Conservation (phyloP, 164 flowering plant species). For the Annona cherimola region DNA sequence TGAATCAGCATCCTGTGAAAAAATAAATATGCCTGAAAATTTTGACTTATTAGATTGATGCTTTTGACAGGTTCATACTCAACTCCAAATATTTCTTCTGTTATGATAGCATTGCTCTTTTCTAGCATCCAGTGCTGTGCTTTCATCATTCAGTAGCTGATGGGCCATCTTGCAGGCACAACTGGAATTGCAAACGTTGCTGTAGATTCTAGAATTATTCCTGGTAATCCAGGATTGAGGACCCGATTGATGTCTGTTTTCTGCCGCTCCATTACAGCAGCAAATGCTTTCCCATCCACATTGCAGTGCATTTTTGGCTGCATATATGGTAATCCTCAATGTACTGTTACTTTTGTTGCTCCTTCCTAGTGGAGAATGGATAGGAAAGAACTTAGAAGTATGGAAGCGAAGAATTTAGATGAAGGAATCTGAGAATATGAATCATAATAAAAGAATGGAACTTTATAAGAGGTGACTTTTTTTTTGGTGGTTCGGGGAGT, state of each 20-base stretch:
- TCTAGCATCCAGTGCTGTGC: neutral
- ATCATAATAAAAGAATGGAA: too few relatives aligned
- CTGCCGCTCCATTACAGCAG: slow-evolving; percentile 80
- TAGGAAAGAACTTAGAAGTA: neutral
- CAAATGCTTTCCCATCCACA: slow-evolving; percentile 90
- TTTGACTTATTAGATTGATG: too few relatives aligned
- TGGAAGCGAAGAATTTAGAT: too few relatives aligned
- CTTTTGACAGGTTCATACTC: too few relatives aligned
- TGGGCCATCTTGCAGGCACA: slow-evolving; percentile 48
- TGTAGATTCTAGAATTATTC: slow-evolving; percentile 51
- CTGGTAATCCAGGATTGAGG: slow-evolving; percentile 58
- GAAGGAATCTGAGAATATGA: too few relatives aligned
- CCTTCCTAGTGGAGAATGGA: neutral
- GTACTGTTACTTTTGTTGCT: neutral
- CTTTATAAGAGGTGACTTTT: neutral
- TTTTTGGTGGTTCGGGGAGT: neutral
- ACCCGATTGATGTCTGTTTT: slow-evolving; percentile 65
- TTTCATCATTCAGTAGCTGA: neutral
- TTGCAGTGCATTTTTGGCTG: slow-evolving; percentile 96
- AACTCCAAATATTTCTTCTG: too few relatives aligned
- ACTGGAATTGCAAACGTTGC: slow-evolving; percentile 43
- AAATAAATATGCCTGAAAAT: too few relatives aligned
- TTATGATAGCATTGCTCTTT: too few relatives aligned
- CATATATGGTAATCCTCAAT: slow-evolving; percentile 61
- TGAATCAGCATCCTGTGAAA: too few relatives aligned